Evolutionary conservation across 306 rosid genomes (phyloP).

Genomic region (Echinosophora koreensis): DNA sequence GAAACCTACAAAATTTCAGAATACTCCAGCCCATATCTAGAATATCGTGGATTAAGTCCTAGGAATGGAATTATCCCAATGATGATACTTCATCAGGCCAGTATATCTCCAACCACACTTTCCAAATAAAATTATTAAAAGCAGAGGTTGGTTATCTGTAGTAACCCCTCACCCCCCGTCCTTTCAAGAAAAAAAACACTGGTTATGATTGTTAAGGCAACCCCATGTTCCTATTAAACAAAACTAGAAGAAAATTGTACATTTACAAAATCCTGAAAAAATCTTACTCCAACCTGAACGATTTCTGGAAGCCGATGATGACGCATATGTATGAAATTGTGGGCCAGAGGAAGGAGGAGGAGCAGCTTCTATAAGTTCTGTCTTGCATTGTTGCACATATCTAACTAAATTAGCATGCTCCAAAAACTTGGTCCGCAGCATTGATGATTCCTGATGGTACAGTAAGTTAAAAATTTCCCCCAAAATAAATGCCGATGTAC

Average conservation of each 20-base stretch:
- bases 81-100: background rate
- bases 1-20: constrained; percentile 2
- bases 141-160: background rate
- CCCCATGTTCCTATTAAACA: constrained; percentile 20
- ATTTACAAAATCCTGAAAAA: constrained; percentile 34
- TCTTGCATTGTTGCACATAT: constrained; percentile 71
- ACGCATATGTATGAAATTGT: constrained; percentile 53
- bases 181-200: background rate
- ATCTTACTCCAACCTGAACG: constrained; percentile 76
- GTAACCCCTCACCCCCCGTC: background rate
- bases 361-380: constrained; percentile 61
- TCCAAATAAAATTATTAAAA: background rate
- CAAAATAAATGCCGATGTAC: constrained; percentile 12
- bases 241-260: background rate
- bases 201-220: constrained; percentile 9
- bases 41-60: constrained; percentile 1
- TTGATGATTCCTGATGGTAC: constrained; percentile 80
- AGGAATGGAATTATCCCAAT: background rate
- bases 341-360: constrained; percentile 60
- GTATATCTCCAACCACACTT: background rate
- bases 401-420: constrained; percentile 79
- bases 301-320: constrained; percentile 72
- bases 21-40: background rate
- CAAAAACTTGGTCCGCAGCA: constrained; percentile 68
- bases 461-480: constrained; percentile 35